Evolutionary conservation across 257 asterid species (phyloP), one percentile per base, ranked within the genome.

Genomic region (Coffea eugenioides): DNA sequence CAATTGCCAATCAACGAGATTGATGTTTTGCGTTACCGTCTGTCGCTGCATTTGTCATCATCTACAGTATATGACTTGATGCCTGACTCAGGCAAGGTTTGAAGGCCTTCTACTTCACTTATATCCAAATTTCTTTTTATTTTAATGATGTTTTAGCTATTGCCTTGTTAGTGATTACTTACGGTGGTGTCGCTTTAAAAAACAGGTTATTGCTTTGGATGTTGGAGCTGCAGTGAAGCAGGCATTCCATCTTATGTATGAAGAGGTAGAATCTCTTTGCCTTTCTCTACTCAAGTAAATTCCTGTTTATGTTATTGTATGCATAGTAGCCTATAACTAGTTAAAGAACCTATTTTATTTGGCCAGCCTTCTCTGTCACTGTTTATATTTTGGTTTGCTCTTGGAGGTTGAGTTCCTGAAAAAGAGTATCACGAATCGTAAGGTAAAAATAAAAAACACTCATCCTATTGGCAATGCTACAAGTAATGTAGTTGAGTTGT

Each of bases 31-130:
- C 91, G 90, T 49, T 88, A 82, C 78, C 87, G 82, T 74, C 82
- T 92, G 70, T 89, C 88, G 27, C 73, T 82, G 86, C 87, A 88
- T 82, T 73, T 92, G 87, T 75, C 88, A 59, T 85, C 92, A 61
- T 82, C 84, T 78, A 86, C 80, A 11, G 83, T 88, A 15, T 84
- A 89, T 82, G 97, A 89, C 84, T 84, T 92, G 85, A 83, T 92
- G 65, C 95, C 97, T 18, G 77, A 77, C 83, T 86, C 95, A 78
- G 92, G 92, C 91, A 88, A 92, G 97, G 95, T 92, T 88, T 79
- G 93, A 75, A 69, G 65, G 79, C 88, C 65, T 34, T 67, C 61
- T 69, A 21, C 64, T 46, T 81, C 31, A 56, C 23, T 80, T 66
- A 14, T 54, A 25, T 74, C 18, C 27, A 57, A 54, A 18, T 45